These are phyloP conservation scores for Mucor saturninus DNA, from an alignment of 371 early-diverging fungal genomes.

Conservation along the genomic window DNA sequence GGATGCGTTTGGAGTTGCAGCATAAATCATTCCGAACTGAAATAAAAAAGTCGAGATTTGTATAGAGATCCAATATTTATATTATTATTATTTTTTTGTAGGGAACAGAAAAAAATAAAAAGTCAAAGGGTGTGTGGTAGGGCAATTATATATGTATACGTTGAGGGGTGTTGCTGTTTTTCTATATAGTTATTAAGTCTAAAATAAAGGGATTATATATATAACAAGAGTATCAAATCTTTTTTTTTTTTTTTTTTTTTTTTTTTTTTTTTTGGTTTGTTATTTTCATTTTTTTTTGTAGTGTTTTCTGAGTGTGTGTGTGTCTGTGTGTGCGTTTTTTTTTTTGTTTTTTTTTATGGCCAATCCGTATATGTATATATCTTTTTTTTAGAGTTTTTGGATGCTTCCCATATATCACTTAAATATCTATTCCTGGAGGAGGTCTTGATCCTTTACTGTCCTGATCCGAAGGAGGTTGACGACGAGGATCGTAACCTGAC, in stretches of 20 bases:
- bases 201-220: conserved; percentile 4
- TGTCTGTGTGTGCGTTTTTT: background rate
- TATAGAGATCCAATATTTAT: background rate
- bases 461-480: conserved; percentile 17
- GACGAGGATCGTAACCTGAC: conserved; percentile 24
- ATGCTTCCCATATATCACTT: background rate
- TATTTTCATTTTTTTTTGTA: background rate
- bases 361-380: background rate
- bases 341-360: background rate
- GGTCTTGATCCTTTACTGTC: conserved; percentile 24
- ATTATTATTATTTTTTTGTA: background rate
- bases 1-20: conserved; percentile 54
- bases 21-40: conserved; percentile 5
- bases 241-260: background rate
- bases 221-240: background rate
- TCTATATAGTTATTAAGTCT: conserved; percentile 6
- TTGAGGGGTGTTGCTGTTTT: background rate
- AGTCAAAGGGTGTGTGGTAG: background rate
- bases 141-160: background rate
- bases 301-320: no score
- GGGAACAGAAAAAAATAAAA: conserved; percentile 4
- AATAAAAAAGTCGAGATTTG: background rate
- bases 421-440: conserved; percentile 28
- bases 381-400: background rate
- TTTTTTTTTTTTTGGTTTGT: background rate